Conservation (phyloP, 306 rosid genomes). For the Cyclanthera cordifolia region DNA sequence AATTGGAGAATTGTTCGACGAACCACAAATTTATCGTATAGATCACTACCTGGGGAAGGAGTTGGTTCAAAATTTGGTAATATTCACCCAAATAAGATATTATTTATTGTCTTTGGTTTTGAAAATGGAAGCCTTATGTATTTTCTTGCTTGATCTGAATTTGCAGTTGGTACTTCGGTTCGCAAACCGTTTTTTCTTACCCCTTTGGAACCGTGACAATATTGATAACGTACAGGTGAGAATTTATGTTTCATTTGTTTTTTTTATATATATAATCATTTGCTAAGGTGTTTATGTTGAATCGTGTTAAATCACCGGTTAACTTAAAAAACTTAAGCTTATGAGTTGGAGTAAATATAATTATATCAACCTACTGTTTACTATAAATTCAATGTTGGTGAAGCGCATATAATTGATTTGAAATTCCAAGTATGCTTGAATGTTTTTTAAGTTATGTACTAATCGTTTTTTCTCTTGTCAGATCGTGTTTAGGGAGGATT, state of each 20-base stretch:
- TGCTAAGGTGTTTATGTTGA: too few relatives aligned
- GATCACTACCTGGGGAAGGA: constrained; percentile 98
- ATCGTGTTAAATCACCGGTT: too few relatives aligned
- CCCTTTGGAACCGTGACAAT: constrained; percentile 97
- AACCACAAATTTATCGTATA: constrained; percentile 84
- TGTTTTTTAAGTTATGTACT: neutral
- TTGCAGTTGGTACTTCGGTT: constrained; percentile 96
- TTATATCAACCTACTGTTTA: too few relatives aligned
- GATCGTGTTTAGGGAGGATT: constrained; percentile 97
- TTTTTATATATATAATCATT: neutral
- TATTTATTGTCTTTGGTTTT: constrained; percentile 10
- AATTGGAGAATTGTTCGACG: constrained; percentile 76
- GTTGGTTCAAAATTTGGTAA: constrained; percentile 92
- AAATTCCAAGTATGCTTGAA: too few relatives aligned
- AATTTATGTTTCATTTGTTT: constrained; percentile 11
- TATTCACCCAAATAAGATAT: constrained; percentile 9
- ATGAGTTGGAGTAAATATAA: too few relatives aligned
- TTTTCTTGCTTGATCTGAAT: constrained; percentile 21
- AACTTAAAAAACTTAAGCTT: too few relatives aligned
- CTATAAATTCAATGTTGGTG: neutral
- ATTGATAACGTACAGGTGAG: constrained; percentile 85
- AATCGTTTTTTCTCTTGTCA: constrained; percentile 25
- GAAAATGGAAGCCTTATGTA: constrained; percentile 20
- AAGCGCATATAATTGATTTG: neutral
- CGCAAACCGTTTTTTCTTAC: constrained; percentile 81